These are phyloP conservation scores for Pneumocystis jirovecii DNA, from an alignment of 1,139 yeast species.

Conservation along the genomic window DNA sequence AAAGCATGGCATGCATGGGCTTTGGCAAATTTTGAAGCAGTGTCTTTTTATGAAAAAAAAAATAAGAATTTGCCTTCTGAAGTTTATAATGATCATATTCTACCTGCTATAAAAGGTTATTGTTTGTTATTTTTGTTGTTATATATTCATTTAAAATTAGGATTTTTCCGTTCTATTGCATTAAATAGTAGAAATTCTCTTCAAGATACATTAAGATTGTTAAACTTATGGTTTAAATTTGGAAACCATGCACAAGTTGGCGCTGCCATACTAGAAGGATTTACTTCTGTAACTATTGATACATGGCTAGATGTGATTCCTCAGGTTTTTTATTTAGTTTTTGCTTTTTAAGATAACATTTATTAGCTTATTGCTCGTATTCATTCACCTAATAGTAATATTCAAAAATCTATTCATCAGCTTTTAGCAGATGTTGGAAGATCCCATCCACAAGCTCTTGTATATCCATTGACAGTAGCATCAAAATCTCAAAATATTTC, in stretches of 20 bases:
- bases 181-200: constrained; percentile 73
- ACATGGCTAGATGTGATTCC: constrained; percentile 94
- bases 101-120: constrained; percentile 13
- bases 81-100: constrained; percentile 17
- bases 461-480: constrained; percentile 91
- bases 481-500: constrained; percentile 83
- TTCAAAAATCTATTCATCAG: constrained; percentile 65
- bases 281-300: constrained; percentile 74
- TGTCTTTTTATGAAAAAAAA: constrained; percentile 38
- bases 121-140: not conserved
- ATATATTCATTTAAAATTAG: constrained; percentile 33
- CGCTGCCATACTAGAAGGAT: constrained; percentile 80
- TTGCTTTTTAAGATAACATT: not conserved
- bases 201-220: constrained; percentile 78
- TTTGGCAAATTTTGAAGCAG: constrained; percentile 86
- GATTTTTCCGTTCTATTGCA: constrained; percentile 89
- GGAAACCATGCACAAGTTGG: constrained; percentile 91
- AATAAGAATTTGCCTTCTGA: constrained; percentile 19
- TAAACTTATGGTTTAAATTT: constrained; percentile 89
- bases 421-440: constrained; percentile 77
- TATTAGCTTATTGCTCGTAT: constrained; percentile 65
- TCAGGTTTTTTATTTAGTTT: constrained; percentile 27
- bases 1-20: constrained; percentile 99
- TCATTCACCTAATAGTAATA: constrained; percentile 83
- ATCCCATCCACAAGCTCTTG: constrained; percentile 93